These are phyloP conservation scores for Jackrogersella multiformis DNA, from an alignment of 495 filamentous ascomycete genomes.

Conservation along the genomic window DNA sequence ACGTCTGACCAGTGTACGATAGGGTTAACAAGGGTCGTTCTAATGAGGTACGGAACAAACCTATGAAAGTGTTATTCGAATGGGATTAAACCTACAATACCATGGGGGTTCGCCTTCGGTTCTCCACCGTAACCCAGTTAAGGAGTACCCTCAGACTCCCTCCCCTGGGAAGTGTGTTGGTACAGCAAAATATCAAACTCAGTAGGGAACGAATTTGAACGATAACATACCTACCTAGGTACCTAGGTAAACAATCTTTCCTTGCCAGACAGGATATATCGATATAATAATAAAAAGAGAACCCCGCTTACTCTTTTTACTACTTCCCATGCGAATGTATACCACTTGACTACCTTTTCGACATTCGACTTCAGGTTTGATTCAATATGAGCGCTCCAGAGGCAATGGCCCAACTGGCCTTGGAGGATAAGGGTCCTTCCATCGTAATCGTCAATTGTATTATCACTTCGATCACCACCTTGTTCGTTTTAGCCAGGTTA, in stretches of 20 bases:
- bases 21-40: too few species aligned
- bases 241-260: not conserved
- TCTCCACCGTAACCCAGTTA: slow-evolving; percentile 9
- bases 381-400: slow-evolving; percentile 5
- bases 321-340: not conserved
- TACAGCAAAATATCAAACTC: slow-evolving; percentile 1
- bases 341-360: not conserved
- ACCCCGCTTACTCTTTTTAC: not conserved
- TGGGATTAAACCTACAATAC: not conserved
- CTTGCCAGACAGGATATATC: not conserved
- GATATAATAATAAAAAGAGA: not conserved
- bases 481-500: slow-evolving; percentile 44
- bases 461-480: slow-evolving; percentile 30
- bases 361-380: not conserved
- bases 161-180: not conserved
- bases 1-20: too few species aligned
- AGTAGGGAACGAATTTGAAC: not conserved
- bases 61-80: not conserved
- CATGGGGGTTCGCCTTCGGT: too few species aligned
- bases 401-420: not conserved
- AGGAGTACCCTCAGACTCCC: slow-evolving; percentile 5
- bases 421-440: slow-evolving; percentile 33
- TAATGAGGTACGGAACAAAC: too few species aligned
- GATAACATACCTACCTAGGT: too few species aligned
- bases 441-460: slow-evolving; percentile 18